phyloP scores from a whole-genome alignment of 345 rosid species.

The Pugionium cornutum region DNA sequence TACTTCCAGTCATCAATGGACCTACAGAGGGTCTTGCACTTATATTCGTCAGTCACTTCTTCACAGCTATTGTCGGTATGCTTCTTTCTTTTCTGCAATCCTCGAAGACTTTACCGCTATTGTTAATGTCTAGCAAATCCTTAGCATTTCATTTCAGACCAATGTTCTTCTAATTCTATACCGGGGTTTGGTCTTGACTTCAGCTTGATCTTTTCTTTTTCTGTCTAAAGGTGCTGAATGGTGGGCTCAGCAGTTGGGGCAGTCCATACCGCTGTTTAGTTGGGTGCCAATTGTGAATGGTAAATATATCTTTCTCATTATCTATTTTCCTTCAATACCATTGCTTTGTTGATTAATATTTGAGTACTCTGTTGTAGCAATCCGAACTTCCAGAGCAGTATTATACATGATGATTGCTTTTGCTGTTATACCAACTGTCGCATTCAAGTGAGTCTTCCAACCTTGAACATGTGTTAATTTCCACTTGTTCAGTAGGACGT shows the following conservation, averaged over 20 bases:
- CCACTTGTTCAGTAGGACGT: too few relatives aligned
- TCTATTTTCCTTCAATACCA: background rate
- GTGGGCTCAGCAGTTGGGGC: conserved; percentile 81
- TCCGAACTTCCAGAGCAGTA: conserved; percentile 63
- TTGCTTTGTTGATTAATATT: too few relatives aligned
- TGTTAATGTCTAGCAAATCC: background rate
- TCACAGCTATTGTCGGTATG: conserved; percentile 83
- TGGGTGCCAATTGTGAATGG: conserved; percentile 89
- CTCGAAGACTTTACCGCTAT: background rate
- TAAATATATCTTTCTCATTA: conserved; percentile 36
- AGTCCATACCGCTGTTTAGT: conserved; percentile 65
- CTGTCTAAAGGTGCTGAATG: conserved; percentile 76
- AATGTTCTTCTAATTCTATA: conserved; percentile 4
- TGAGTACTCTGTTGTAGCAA: conserved; percentile 56
- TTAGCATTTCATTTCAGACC: conserved; percentile 2
- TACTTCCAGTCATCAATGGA: conserved; percentile 93
- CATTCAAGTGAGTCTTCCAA: conserved; percentile 72
- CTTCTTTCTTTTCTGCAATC: conserved; percentile 29
- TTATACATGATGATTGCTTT: conserved; percentile 64
- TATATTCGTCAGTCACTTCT: conserved; percentile 72
- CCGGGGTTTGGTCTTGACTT: too few relatives aligned
- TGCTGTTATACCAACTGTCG: conserved; percentile 81
- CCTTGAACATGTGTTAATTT: conserved; percentile 17
- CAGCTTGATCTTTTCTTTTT: conserved; percentile 1
- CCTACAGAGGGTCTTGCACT: conserved; percentile 97